These are phyloP conservation scores for Cynanchum wilfordii DNA, from an alignment of 257 asterid genomes.

Conservation along the genomic window DNA sequence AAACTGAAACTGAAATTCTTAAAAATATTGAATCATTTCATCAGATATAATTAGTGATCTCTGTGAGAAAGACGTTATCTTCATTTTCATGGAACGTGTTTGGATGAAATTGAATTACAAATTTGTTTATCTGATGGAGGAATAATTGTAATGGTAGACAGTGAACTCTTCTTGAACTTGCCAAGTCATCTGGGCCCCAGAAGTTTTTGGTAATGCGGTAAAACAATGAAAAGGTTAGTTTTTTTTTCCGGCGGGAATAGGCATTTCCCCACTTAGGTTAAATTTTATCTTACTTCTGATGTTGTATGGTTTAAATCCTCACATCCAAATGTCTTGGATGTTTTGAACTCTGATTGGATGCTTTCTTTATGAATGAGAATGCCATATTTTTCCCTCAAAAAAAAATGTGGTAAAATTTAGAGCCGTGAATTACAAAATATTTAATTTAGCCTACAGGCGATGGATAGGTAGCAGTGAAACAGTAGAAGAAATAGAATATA, in stretches of 20 bases:
- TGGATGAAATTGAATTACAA: constrained; percentile 42
- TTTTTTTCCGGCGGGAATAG: not conserved
- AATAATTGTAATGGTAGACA: not conserved
- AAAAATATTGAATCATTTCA: not conserved
- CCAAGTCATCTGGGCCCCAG: constrained; percentile 8
- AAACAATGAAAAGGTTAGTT: not conserved
- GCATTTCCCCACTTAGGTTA: not conserved
- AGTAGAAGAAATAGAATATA: too few species aligned
- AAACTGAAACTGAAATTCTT: not conserved
- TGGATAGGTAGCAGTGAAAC: too few species aligned
- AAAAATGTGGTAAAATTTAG: too few species aligned
- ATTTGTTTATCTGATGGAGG: not conserved
- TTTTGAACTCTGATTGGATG: too few species aligned
- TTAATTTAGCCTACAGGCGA: too few species aligned
- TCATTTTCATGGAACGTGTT: constrained; percentile 18
- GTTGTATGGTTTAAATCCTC: too few species aligned
- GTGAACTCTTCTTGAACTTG: not conserved
- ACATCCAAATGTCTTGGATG: too few species aligned
- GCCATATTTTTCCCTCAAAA: too few species aligned
- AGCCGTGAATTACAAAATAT: too few species aligned
- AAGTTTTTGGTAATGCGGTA: not conserved
- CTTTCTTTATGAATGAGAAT: too few species aligned
- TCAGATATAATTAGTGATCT: constrained; percentile 3
- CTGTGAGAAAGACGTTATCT: constrained; percentile 31
- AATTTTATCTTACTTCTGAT: too few species aligned